Evolutionary conservation across 352 stramenopile genomes (phyloP).

Genomic region (Pythium vanterpoolii): DNA sequence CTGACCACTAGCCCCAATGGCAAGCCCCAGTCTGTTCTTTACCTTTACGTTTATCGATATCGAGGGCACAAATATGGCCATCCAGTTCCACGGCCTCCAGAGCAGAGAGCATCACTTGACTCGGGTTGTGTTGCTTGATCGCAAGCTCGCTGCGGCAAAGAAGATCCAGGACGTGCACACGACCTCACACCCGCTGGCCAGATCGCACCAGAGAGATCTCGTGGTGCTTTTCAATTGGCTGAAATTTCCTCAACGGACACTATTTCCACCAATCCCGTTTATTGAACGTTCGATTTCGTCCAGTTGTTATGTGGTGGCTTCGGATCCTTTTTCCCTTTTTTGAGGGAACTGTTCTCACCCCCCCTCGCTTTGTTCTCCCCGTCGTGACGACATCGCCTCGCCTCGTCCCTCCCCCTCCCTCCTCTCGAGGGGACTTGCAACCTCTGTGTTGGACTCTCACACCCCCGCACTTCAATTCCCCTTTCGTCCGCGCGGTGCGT

Average conservation of each 20-base stretch:
- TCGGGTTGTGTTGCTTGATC: no score
- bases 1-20: not conserved
- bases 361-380: not conserved
- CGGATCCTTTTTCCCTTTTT: not conserved
- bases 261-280: conserved; percentile 13
- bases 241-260: conserved; percentile 9
- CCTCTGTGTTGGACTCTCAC: not conserved
- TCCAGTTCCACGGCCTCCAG: no score
- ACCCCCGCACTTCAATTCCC: conserved; percentile 23
- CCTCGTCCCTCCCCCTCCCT: conserved; percentile 9
- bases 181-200: conserved; percentile 14
- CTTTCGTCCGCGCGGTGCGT: conserved; percentile 9
- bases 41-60: no score
- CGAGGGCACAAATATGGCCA: no score
- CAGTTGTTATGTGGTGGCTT: conserved; percentile 9
- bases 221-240: conserved; percentile 9
- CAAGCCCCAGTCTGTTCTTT: no score
- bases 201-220: conserved; percentile 12
- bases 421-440: no score
- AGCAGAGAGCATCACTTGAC: no score
- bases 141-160: no score
- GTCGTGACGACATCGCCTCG: not conserved
- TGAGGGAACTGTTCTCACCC: conserved; percentile 9
- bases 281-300: conserved; percentile 5
- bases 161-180: conserved; percentile 19